phyloP scores from a whole-genome alignment of 208 protist species.

The Kentomonas sorsogonicus region DNA sequence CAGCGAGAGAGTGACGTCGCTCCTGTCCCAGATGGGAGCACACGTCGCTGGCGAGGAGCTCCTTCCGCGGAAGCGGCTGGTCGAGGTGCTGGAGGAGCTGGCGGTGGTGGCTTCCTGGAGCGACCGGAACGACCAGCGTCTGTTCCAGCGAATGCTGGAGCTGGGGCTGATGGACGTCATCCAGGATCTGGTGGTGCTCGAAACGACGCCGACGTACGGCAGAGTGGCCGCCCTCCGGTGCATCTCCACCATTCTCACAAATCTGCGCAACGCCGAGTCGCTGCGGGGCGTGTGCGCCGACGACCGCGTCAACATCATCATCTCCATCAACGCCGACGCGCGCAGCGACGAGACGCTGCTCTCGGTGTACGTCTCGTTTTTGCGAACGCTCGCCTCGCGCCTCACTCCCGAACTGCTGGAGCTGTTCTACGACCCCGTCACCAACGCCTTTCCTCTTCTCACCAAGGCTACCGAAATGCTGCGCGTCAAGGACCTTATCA shows the following conservation, averaged over 20 bases:
- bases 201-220: conserved; percentile 27
- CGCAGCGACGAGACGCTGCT: conserved; percentile 82
- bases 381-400: conserved; percentile 76
- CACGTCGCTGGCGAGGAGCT: no score
- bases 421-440: conserved; percentile 72
- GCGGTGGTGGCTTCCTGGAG: no score
- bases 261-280: conserved; percentile 51
- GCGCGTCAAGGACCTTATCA: conserved; percentile 46
- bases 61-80: no score
- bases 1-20: no score
- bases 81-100: conserved; percentile 72
- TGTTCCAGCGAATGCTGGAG: conserved; percentile 71
- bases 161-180: conserved; percentile 58
- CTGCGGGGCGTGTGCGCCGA: conserved; percentile 82
- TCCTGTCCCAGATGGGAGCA: no score
- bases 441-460: conserved; percentile 64
- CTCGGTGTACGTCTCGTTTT: conserved; percentile 77
- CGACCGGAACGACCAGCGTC: conserved; percentile 57
- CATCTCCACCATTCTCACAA: conserved; percentile 77
- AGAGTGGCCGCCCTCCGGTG: conserved; percentile 70
- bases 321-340: conserved; percentile 63
- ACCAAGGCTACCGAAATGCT: conserved; percentile 60
- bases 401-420: conserved; percentile 75
- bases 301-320: conserved; percentile 85
- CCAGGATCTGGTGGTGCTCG: conserved; percentile 65